A percentile compares a stretch with the other conserved stretches of the same genome.
phyloP scores from a whole-genome alignment of 176 grass and related monocot genomes.

The Avena sativa region DNA sequence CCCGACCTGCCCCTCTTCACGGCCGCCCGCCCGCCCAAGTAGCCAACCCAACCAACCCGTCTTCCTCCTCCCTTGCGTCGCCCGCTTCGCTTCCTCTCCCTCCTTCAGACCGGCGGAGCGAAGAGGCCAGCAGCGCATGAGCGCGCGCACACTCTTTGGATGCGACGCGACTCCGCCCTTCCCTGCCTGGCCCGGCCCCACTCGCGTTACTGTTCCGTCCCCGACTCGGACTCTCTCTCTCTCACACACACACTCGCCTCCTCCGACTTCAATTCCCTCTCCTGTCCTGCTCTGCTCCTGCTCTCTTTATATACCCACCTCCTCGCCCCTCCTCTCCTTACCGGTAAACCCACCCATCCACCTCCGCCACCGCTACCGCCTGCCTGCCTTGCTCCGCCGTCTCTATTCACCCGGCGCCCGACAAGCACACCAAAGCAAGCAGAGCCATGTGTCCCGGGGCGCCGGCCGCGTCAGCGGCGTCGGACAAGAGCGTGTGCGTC shows the following conservation, averaged over 20 bases:
- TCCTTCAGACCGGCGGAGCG: background rate
- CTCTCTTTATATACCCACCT: slow-evolving; percentile 27
- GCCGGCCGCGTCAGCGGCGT: background rate
- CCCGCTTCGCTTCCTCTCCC: background rate
- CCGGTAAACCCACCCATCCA: slow-evolving; percentile 4
- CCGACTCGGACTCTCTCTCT: slow-evolving; percentile 27
- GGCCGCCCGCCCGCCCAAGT: background rate
- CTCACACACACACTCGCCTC: background rate
- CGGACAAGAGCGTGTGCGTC: slow-evolving; percentile 74
- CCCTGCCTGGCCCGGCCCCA: background rate
- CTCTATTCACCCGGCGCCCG: background rate
- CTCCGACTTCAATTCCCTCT: slow-evolving; percentile 7
- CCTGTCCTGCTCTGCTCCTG: slow-evolving; percentile 13
- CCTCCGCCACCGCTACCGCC: background rate
- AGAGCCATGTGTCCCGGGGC: slow-evolving; percentile 43
- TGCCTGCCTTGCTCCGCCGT: background rate
- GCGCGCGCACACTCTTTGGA: slow-evolving; percentile 49
- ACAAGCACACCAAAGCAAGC: background rate
- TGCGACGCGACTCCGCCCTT: background rate
- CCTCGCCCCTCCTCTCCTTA: background rate
- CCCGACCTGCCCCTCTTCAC: background rate
- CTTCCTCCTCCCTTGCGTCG: background rate
- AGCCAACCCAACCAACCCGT: background rate
- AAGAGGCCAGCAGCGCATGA: background rate
- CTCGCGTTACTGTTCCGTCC: background rate